Percentiles rank a stretch among this genome's conserved stretches.
These are phyloP conservation scores for Claviceps paspali DNA, from an alignment of 2,329 filamentous ascomycete genomes.

Conservation along the genomic window DNA sequence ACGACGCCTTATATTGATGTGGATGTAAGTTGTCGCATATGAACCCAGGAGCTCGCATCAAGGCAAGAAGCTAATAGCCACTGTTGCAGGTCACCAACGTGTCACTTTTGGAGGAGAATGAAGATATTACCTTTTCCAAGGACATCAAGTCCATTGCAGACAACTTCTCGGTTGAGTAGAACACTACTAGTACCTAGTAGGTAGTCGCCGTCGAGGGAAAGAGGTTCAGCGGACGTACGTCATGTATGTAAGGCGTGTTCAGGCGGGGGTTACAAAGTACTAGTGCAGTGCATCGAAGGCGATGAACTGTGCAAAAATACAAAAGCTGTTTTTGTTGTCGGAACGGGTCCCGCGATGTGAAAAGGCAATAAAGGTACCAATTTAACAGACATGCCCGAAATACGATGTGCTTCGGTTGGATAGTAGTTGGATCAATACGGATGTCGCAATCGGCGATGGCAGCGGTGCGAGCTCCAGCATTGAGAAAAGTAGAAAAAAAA, in stretches of 20 bases:
- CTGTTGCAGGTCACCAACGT: constrained; percentile 44
- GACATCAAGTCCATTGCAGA: constrained; percentile 66
- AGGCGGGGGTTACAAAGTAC: not conserved
- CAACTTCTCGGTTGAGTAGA: constrained; percentile 59
- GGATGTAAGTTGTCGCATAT: constrained; percentile 50
- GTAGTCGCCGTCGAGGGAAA: not conserved
- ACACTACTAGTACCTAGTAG: not conserved
- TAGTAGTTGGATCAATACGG: not conserved
- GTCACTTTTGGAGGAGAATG: constrained; percentile 56
- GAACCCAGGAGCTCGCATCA: not conserved
- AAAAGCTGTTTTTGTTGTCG: not conserved
- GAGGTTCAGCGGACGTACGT: not conserved
- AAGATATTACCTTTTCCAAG: constrained; percentile 71
- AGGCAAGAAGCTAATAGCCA: constrained; percentile 12
- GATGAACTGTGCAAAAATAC: no score
- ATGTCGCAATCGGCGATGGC: not conserved
- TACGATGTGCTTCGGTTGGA: not conserved
- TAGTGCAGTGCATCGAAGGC: not conserved
- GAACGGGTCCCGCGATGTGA: not conserved
- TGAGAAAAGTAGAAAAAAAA: not conserved
- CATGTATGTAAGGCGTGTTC: not conserved
- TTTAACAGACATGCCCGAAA: no score
- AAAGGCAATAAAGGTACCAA: not conserved
- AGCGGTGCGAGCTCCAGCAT: not conserved
- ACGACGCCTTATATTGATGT: constrained; percentile 77